phyloP scores from a whole-genome alignment of 2,329 filamentous ascomycete genomes.

The Fusarium albosuccineum region DNA sequence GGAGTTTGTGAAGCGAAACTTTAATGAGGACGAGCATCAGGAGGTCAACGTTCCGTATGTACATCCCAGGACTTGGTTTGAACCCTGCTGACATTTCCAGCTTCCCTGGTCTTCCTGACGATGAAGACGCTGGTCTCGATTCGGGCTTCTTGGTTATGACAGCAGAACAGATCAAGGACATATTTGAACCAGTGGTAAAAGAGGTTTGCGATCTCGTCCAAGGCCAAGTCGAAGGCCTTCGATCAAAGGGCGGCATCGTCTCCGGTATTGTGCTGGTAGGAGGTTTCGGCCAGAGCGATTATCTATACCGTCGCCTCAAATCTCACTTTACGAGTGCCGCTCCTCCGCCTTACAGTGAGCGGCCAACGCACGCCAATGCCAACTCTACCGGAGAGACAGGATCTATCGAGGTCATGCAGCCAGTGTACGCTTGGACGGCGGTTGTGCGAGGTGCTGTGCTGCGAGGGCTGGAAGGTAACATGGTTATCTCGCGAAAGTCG shows the following conservation, averaged over 20 bases:
- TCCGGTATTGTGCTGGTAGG: conserved; percentile 85
- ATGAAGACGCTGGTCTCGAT: conserved; percentile 80
- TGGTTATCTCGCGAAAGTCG: conserved; percentile 81
- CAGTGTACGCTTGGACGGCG: conserved; percentile 84
- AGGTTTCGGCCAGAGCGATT: conserved; percentile 84
- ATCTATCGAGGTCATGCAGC: conserved; percentile 84
- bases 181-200: conserved; percentile 81
- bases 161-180: conserved; percentile 76
- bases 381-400: conserved; percentile 62
- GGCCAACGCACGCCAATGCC: conserved; percentile 73
- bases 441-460: conserved; percentile 83
- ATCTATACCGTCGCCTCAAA: conserved; percentile 79
- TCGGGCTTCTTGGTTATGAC: conserved; percentile 82
- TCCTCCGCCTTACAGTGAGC: conserved; percentile 75
- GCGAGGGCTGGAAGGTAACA: conserved; percentile 80
- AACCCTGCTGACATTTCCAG: conserved; percentile 48
- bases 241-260: conserved; percentile 71
- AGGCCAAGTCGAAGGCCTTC: conserved; percentile 74
- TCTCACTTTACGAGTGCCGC: conserved; percentile 72
- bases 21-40: conserved; percentile 81
- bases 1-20: conserved; percentile 87
- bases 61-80: fast-evolving
- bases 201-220: conserved; percentile 77
- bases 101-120: conserved; percentile 81
- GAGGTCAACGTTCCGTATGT: conserved; percentile 81